Base-by-base conservation (phyloP, 768 basidiomycete genomes). In the Sistotremastrum niveocremeum region DNA sequence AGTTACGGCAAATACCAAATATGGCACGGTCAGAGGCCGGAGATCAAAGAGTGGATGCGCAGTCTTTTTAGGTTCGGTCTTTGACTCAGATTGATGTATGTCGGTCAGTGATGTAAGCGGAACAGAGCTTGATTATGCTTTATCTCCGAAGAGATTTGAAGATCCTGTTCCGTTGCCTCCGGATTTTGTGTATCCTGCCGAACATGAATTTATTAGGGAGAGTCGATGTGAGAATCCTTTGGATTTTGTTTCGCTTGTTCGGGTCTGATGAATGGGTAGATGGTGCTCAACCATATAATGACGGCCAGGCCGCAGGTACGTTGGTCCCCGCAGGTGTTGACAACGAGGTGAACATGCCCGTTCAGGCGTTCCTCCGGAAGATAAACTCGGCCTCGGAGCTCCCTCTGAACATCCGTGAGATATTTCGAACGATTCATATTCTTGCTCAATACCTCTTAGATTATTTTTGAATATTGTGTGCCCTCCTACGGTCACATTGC, bases 91-190 rank as follows among this genome's bases (percentile, higher is more conserved):
- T 38, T 35, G 29, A n/a, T 33, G 30, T 38, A 32, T 6, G 4
- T 20, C 20, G 20, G n/a, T 30, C 37, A n/a, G n/a, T n/a, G n/a
- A n/a, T n/a, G n/a, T n/a, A n/a, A n/a, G n/a, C n/a, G n/a, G n/a
- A n/a, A n/a, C n/a, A 86, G 82, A 87, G 64, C 65, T 87, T 44
- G 81, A 83, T 4, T 87, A 81, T 56, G 83, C 78, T 2, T 58
- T 81, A 10, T 74, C 80, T 31, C 80, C 81, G 0, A 60, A 56
- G 9, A 69, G 82, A 29, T 86, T 84, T 52, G 62, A 76, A 42
- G 77, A 85, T 54, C 77, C 82, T 3, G 54, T 68, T 29, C 65
- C 73, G 0, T 61, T 86, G 4, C 77, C 82, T 2, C 43, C 62
- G 3, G 61, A 62, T 39, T 77, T 73, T 56, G 65, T 59, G 10